A percentile compares a stretch with the other conserved stretches of the same genome.
Evolutionary conservation across 345 rosid genomes (phyloP).

Genomic region (Cardamine chenopodiifolia): DNA sequence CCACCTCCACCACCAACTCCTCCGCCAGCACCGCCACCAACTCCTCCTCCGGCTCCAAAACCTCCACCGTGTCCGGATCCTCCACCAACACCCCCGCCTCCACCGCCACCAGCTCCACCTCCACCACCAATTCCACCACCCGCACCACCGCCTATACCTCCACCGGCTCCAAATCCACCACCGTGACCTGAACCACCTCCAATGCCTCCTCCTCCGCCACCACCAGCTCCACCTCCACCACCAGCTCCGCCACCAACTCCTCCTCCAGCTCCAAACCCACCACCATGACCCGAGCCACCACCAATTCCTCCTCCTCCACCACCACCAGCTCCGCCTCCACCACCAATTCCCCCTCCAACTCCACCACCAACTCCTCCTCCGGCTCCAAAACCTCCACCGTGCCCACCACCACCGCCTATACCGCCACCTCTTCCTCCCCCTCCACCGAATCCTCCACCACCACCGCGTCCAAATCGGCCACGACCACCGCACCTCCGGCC

Average conservation of each 20-base stretch:
- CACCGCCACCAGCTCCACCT: constrained; percentile 45
- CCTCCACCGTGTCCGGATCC: constrained; percentile 49
- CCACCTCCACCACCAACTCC: constrained; percentile 42
- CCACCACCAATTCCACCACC: constrained; percentile 48
- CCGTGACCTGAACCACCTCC: constrained; percentile 49
- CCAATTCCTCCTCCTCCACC: constrained; percentile 39
- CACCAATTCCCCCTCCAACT: constrained; percentile 39
- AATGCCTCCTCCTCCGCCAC: constrained; percentile 45
- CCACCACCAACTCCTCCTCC: constrained; percentile 49
- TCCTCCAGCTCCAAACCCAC: constrained; percentile 44
- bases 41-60: constrained; percentile 50
- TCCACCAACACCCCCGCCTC: constrained; percentile 38
- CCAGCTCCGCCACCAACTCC: constrained; percentile 43
- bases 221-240: constrained; percentile 46
- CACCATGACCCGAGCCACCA: constrained; percentile 44
- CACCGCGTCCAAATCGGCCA: constrained; percentile 43
- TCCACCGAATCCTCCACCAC: constrained; percentile 38
- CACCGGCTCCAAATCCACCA: constrained; percentile 50
- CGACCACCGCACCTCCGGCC: constrained; percentile 44
- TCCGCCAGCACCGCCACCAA: constrained; percentile 42
- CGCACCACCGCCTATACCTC: constrained; percentile 47
- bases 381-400: constrained; percentile 54
- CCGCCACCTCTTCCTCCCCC: constrained; percentile 52
- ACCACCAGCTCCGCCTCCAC: constrained; percentile 35
- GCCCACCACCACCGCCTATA: constrained; percentile 49